phyloP scores from a whole-genome alignment of 768 basidiomycete species.

The Lanmaoa rubissima region DNA sequence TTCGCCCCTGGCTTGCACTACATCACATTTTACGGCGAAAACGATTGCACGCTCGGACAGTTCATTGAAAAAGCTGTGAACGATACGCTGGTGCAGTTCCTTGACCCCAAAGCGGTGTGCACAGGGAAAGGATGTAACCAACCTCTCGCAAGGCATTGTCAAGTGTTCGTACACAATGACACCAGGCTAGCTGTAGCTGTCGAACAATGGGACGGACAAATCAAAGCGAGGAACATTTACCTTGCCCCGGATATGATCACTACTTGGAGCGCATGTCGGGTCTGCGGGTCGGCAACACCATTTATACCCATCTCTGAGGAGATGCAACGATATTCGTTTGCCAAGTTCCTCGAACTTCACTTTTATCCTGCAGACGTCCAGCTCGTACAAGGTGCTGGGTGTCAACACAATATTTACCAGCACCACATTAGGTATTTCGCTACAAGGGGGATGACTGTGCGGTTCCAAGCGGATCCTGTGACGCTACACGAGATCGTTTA shows the following conservation, averaged over 20 bases:
- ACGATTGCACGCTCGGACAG: constrained; percentile 89
- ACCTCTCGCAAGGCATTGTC: constrained; percentile 79
- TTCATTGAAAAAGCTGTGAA: constrained; percentile 81
- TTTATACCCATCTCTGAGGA: constrained; percentile 89
- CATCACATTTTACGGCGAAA: constrained; percentile 88
- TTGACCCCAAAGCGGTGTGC: constrained; percentile 77
- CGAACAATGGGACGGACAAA: constrained; percentile 84
- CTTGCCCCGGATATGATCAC: constrained; percentile 76
- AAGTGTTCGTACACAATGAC: constrained; percentile 88
- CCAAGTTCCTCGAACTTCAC: constrained; percentile 92
- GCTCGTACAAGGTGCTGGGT: constrained; percentile 83
- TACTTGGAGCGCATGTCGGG: constrained; percentile 87
- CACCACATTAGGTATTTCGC: constrained; percentile 93
- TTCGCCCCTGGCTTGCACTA: constrained; percentile 72
- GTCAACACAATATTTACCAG: constrained; percentile 91
- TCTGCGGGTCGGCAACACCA: constrained; percentile 76
- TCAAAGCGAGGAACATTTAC: constrained; percentile 53
- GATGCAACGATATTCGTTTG: constrained; percentile 92
- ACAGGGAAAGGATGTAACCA: constrained; percentile 82
- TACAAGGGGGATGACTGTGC: constrained; percentile 76
- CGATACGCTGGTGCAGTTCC: constrained; percentile 64
- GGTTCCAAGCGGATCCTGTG: constrained; percentile 84
- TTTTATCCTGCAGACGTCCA: constrained; percentile 91
- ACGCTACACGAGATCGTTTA: constrained; percentile 83
- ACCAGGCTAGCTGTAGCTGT: constrained; percentile 80